Percentiles rank a stretch among this genome's conserved stretches.
Conservation (phyloP, 441 rosid genomes). For the Biscutella laevigata region DNA sequence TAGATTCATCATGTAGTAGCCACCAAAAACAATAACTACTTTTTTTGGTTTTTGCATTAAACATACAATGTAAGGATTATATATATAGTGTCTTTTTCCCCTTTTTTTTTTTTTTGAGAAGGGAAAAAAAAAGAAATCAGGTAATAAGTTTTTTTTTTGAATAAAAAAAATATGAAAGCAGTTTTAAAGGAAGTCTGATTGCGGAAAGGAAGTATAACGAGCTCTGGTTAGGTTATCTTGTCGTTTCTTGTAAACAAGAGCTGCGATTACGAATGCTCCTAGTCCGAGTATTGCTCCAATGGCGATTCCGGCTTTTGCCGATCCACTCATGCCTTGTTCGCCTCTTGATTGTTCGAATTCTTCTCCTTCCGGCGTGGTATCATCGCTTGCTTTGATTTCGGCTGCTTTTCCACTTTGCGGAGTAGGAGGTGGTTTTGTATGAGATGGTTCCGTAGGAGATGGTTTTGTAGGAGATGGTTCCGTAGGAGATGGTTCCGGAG, state of each 20-base stretch:
- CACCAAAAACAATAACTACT: background rate
- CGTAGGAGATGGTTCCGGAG: conserved; percentile 19
- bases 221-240: conserved; percentile 46
- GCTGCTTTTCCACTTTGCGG: no score
- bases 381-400: conserved; percentile 30
- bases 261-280: conserved; percentile 38
- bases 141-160: no score
- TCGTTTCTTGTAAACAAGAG: conserved; percentile 52
- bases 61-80: conserved; percentile 12
- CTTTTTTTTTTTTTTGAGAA: background rate
- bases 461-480: no score
- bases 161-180: background rate
- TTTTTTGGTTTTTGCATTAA: background rate
- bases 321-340: conserved; percentile 31
- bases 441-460: no score
- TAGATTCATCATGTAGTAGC: conserved; percentile 1
- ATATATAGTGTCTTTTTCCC: no score
- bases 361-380: background rate
- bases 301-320: conserved; percentile 48
- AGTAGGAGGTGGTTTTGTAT: no score
- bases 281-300: conserved; percentile 36
- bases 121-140: background rate
- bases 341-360: background rate
- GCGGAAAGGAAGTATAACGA: conserved; percentile 37
- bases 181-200: conserved; percentile 42